Evolutionary conservation across 2,329 filamentous ascomycete species (phyloP).

Genomic region (Blastomyces parvus): DNA sequence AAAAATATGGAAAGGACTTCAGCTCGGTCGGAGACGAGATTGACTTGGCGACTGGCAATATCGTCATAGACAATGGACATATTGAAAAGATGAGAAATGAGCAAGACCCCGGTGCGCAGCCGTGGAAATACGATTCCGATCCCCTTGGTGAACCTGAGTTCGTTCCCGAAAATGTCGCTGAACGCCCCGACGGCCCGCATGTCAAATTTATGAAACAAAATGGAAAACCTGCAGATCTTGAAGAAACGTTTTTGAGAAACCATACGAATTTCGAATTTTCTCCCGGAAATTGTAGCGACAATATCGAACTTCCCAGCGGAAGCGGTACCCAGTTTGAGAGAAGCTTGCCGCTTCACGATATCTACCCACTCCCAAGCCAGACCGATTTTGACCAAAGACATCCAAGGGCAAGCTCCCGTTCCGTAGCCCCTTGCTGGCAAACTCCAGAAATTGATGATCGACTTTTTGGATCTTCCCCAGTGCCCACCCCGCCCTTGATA

Average conservation of each 20-base stretch:
- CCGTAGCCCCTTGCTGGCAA: constrained; percentile 23
- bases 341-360: background rate
- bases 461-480: constrained; percentile 1
- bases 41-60: constrained; percentile 67
- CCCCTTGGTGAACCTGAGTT: constrained; percentile 14
- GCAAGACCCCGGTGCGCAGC: constrained; percentile 38
- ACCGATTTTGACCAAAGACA: constrained; percentile 7
- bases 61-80: constrained; percentile 89
- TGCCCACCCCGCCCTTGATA: background rate
- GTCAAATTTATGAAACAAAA: background rate
- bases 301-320: no score
- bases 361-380: constrained; percentile 8
- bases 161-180: background rate
- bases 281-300: background rate
- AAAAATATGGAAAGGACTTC: constrained; percentile 79
- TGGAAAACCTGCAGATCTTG: background rate
- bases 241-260: background rate
- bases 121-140: constrained; percentile 17
- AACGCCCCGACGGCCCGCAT: background rate
- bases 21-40: constrained; percentile 80
- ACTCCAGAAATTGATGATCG: constrained; percentile 23
- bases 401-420: background rate
- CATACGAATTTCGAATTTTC: background rate
- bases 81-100: constrained; percentile 54
- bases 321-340: background rate